Evolutionary conservation across 345 rosid genomes (phyloP).

Genomic region (Nephelium lappaceum): DNA sequence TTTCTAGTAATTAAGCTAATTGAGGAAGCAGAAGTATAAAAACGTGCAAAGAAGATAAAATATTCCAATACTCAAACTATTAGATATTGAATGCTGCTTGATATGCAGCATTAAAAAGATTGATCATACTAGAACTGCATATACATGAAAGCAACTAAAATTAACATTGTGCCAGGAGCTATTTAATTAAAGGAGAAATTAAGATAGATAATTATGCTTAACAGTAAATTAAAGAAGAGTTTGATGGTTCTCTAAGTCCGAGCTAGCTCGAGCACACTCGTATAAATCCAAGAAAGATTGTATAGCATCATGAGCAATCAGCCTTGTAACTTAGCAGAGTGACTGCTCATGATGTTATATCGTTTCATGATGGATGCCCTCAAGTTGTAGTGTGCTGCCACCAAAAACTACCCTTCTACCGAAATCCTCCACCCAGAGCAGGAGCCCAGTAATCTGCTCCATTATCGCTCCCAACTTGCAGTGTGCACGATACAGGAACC

Average conservation of each 20-base stretch:
- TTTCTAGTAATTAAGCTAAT: no score
- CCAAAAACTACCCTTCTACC: slow-evolving; percentile 24
- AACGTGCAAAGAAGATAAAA: no score
- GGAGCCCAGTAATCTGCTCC: slow-evolving; percentile 99
- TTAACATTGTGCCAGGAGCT: not conserved
- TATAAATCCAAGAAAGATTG: slow-evolving; percentile 25
- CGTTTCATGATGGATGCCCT: slow-evolving; percentile 27
- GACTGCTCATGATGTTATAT: slow-evolving; percentile 99
- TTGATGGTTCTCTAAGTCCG: slow-evolving; percentile 6
- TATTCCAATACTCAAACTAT: not conserved
- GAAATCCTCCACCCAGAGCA: slow-evolving; percentile 62
- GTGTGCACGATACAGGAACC: slow-evolving; percentile 88
- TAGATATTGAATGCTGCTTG: slow-evolving; percentile 9
- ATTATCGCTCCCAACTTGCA: slow-evolving; percentile 82
- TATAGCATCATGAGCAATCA: slow-evolving; percentile 99
- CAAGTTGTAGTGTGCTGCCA: slow-evolving; percentile 18
- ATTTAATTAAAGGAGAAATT: not conserved
- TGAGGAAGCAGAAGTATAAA: no score
- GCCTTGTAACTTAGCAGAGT: slow-evolving; percentile 83
- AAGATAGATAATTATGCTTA: not conserved
- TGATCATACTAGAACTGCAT: slow-evolving; percentile 6
- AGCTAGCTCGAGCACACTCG: slow-evolving; percentile 10
- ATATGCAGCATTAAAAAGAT: slow-evolving; percentile 18
- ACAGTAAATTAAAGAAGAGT: slow-evolving; percentile 16
- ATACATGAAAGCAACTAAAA: slow-evolving; percentile 19